A percentile compares a stretch with the other conserved stretches of the same genome.
Evolutionary conservation across 768 basidiomycete species (phyloP).

Genomic region (Amanita pseudoporphyria): DNA sequence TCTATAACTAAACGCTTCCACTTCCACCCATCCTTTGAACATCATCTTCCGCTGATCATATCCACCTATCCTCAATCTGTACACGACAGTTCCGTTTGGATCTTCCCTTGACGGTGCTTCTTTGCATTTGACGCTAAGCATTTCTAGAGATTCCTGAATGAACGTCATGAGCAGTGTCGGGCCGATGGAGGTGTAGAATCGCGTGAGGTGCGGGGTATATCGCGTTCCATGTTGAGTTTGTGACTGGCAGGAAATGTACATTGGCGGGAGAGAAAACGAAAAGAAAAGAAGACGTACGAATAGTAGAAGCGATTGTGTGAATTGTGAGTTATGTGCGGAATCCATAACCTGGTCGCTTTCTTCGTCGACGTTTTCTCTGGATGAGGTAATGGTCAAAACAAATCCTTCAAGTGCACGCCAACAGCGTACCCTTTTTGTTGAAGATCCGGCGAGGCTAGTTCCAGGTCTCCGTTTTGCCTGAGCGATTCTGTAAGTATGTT

Average conservation of each 20-base stretch:
- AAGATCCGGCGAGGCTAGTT: slow-evolving; percentile 52
- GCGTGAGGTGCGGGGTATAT: slow-evolving; percentile 69
- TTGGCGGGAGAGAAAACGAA: not conserved
- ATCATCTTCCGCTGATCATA: slow-evolving; percentile 51
- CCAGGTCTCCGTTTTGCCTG: slow-evolving; percentile 64
- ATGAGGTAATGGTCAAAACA: slow-evolving; percentile 15
- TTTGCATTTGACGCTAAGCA: slow-evolving; percentile 41
- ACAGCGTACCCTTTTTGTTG: slow-evolving; percentile 22
- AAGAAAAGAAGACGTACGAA: slow-evolving; percentile 47
- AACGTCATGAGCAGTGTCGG: slow-evolving; percentile 44
- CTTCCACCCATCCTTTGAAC: slow-evolving; percentile 68
- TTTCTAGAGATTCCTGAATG: slow-evolving; percentile 43
- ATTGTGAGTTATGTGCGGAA: slow-evolving; percentile 53
- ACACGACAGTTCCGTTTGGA: slow-evolving; percentile 11
- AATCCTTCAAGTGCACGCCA: no score
- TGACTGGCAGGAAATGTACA: slow-evolving; percentile 43
- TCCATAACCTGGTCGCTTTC: slow-evolving; percentile 58
- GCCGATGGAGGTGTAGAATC: slow-evolving; percentile 61
- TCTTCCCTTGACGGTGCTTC: slow-evolving; percentile 18
- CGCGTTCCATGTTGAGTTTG: slow-evolving; percentile 71
- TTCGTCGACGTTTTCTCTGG: slow-evolving; percentile 24
- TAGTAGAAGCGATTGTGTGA: slow-evolving; percentile 71
- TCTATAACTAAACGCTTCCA: slow-evolving; percentile 49
- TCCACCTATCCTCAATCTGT: slow-evolving; percentile 55
- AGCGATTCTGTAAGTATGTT: slow-evolving; percentile 62